Evolutionary conservation across 108 stramenopile genomes (phyloP).

Genomic region (Cyclostephanos tholiformis): DNA sequence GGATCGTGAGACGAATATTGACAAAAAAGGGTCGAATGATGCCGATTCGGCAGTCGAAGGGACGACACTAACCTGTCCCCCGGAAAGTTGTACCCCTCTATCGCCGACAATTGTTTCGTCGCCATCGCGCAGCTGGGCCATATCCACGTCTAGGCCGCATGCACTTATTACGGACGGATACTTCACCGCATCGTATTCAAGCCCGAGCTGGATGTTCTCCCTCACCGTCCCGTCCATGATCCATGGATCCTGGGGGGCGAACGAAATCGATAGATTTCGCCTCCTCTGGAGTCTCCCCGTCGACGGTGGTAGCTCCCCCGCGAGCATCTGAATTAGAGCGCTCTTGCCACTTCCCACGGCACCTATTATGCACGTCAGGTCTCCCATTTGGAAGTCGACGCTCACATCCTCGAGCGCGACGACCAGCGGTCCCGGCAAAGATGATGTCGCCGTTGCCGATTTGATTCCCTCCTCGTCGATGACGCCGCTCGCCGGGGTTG

Average conservation of each 20-base stretch:
- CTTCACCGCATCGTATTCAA: conserved; percentile 48
- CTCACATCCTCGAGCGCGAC: conserved; percentile 43
- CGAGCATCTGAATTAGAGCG: conserved; percentile 67
- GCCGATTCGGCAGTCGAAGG: neutral
- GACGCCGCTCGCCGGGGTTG: conserved; percentile 1
- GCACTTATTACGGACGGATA: conserved; percentile 75
- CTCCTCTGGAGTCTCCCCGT: conserved; percentile 48
- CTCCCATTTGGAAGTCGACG: conserved; percentile 49
- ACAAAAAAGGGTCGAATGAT: neutral
- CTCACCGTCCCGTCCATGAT: conserved; percentile 89
- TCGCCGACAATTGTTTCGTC: conserved; percentile 91
- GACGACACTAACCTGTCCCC: conserved; percentile 63
- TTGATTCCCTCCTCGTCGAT: conserved; percentile 17
- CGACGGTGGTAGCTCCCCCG: conserved; percentile 64
- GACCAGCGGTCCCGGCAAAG: conserved; percentile 22
- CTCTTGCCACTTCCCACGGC: conserved; percentile 69
- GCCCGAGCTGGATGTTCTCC: conserved; percentile 88
- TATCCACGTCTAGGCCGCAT: conserved; percentile 76
- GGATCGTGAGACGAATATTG: neutral
- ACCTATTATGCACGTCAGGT: conserved; percentile 69
- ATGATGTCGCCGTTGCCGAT: neutral
- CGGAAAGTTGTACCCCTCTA: conserved; percentile 89
- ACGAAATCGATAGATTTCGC: conserved; percentile 59
- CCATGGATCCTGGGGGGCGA: conserved; percentile 92
- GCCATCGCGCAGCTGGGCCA: conserved; percentile 70